Evolutionary conservation across 2,329 filamentous ascomycete genomes (phyloP), one percentile per base, ranked within the genome.

Genomic region (Aspergillus pseudoglaucus): DNA sequence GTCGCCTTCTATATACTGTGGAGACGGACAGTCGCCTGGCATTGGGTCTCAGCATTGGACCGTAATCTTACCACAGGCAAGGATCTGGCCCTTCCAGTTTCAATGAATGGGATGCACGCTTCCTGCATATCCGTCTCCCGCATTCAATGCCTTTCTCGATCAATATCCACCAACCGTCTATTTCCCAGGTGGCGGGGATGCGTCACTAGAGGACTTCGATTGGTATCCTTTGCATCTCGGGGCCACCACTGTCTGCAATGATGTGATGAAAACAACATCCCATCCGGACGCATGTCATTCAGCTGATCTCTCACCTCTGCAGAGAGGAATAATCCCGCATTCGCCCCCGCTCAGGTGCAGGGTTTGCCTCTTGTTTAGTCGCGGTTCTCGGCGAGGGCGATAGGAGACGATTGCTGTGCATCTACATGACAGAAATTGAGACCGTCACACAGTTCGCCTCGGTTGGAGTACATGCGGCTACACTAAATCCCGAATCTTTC

Each of bases 271-370:
- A 47, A 47, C 50, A 49, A 46, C 46, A 42, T 53, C 46, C 37
- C 48, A 49, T 51, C 46, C 48, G 43, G 49, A 59, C 57, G 56
- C 59, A 56, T 62, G 61, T 55, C 55, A 53, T 69, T 70, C 67
- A 70, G 66, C 66, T 70, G 67, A 70, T 67, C 66, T 64, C 53
- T 60, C 56, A 62, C 55, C 53, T 58, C 64, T 70, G 66, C 67
- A 69, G 62, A 66, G 61, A 66, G 48, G 55, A 57, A 58, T 62
- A 60, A 63, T 66, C 58, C 61, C 59, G 63, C 66, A 68, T 67
- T 51, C 55, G 58, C 47, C 61, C 60, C 60, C 61, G 57, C 61
- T 62, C 58, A 62, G 60, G 59, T 68, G 63, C 65, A 65, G 62
- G 62, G 62, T 61, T 60, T 55, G 56, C 53, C 51, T 48, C 25